These are phyloP conservation scores for Coniosporium apollinis DNA, from an alignment of 495 filamentous ascomycete species.

Conservation along the genomic window DNA sequence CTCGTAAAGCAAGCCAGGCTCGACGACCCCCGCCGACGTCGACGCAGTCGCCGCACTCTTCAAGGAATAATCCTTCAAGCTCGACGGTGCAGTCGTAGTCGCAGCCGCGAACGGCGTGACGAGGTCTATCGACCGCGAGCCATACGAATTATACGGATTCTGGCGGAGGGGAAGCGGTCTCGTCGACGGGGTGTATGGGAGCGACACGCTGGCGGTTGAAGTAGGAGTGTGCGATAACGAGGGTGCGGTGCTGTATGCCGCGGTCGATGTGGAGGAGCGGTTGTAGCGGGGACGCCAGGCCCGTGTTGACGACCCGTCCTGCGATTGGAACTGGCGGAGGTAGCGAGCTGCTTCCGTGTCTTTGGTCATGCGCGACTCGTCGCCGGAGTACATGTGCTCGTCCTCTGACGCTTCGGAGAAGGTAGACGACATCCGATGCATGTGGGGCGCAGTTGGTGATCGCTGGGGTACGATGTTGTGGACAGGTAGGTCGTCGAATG, in stretches of 20 bases:
- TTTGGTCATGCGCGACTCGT: slow-evolving; percentile 3
- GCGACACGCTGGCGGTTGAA: slow-evolving; percentile 18
- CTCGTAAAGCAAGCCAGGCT: slow-evolving; percentile 11
- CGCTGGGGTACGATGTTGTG: slow-evolving; percentile 25
- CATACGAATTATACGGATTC: slow-evolving; percentile 17
- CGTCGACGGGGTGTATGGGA: slow-evolving; percentile 12
- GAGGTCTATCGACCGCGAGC: slow-evolving; percentile 17
- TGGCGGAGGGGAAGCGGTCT: slow-evolving; percentile 16
- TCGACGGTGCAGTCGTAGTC: slow-evolving; percentile 8
- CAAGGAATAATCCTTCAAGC: slow-evolving; percentile 7
- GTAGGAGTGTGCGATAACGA: slow-evolving; percentile 21
- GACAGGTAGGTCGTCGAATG: slow-evolving; percentile 20
- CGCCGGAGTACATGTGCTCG: slow-evolving; percentile 7
- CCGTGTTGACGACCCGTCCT: slow-evolving; percentile 3
- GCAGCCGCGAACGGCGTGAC: slow-evolving; percentile 14
- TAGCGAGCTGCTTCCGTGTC: slow-evolving; percentile 17
- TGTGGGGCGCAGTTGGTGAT: slow-evolving; percentile 19
- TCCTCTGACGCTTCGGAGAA: slow-evolving; percentile 17
- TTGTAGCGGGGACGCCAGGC: slow-evolving; percentile 10
- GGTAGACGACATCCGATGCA: slow-evolving; percentile 10
- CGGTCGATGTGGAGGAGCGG: slow-evolving; percentile 12
- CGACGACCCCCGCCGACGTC: slow-evolving; percentile 6
- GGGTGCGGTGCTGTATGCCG: slow-evolving; percentile 12
- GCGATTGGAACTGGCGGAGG: slow-evolving; percentile 18
- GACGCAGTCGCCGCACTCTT: slow-evolving; percentile 11